These are phyloP conservation scores for Colletotrichum tofieldiae DNA, from an alignment of 2,329 filamentous ascomycete species.

Conservation along the genomic window DNA sequence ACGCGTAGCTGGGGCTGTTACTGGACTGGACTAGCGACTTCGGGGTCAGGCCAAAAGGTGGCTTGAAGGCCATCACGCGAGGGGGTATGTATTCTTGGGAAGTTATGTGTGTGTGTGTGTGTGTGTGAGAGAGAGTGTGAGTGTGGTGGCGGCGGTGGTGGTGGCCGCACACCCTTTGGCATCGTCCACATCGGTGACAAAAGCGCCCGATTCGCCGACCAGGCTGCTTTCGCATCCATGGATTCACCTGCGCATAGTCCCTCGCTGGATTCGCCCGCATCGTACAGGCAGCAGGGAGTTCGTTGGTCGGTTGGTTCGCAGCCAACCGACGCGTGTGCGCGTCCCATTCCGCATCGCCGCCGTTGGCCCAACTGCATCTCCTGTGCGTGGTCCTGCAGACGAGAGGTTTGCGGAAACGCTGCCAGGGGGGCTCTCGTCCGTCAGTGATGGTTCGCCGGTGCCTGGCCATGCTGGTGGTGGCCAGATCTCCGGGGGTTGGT, in stretches of 20 bases:
- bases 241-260: background rate
- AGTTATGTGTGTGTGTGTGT: background rate
- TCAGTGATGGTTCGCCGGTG: background rate
- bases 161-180: background rate
- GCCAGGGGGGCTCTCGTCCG: background rate
- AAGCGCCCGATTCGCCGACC: conserved; percentile 20
- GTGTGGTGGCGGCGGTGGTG: no score
- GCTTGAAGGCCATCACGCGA: background rate
- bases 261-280: background rate
- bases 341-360: background rate
- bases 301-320: background rate
- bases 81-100: background rate
- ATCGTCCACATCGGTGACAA: background rate
- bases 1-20: no score
- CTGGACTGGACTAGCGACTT: background rate
- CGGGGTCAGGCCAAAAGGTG: background rate
- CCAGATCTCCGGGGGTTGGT: background rate
- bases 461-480: background rate
- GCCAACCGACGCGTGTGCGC: background rate
- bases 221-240: background rate
- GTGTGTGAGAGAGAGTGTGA: no score
- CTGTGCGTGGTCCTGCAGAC: no score
- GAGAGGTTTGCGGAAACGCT: background rate
- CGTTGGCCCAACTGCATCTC: background rate
- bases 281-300: background rate